Conservation (phyloP, 1,139 yeast genomes). For the Eremothecium coryli region DNA sequence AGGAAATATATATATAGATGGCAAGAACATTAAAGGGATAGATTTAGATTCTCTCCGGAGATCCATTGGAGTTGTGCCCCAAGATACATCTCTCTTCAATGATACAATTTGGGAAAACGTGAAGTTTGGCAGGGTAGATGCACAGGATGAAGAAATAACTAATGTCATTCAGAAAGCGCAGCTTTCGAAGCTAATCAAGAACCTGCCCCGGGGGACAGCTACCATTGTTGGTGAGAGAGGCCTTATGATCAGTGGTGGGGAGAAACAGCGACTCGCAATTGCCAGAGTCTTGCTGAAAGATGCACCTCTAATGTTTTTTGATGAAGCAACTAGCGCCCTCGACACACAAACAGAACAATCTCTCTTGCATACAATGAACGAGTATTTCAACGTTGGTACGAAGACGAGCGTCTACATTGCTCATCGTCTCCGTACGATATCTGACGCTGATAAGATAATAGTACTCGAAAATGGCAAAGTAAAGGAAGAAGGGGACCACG, state of each 20-base stretch:
- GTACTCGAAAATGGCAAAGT: slow-evolving; percentile 74
- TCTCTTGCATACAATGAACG: slow-evolving; percentile 60
- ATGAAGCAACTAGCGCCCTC: slow-evolving; percentile 93
- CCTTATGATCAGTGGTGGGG: slow-evolving; percentile 97
- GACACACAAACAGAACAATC: slow-evolving; percentile 95
- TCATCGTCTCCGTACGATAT: slow-evolving; percentile 85
- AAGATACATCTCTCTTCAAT: slow-evolving; percentile 92
- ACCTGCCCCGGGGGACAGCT: slow-evolving; percentile 72
- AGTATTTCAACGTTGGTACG: slow-evolving; percentile 45
- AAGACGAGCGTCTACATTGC: slow-evolving; percentile 87
- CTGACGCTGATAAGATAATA: slow-evolving; percentile 89
- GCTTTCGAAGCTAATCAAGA: slow-evolving; percentile 50
- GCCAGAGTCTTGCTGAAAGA: slow-evolving; percentile 76
- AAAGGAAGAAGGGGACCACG: slow-evolving; percentile 81
- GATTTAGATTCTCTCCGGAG: slow-evolving; percentile 66
- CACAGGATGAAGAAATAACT: slow-evolving; percentile 63
- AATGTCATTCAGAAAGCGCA: slow-evolving; percentile 62
- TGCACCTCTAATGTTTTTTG: slow-evolving; percentile 87
- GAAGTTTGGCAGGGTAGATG: slow-evolving; percentile 71
- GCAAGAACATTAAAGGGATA: slow-evolving; percentile 74
- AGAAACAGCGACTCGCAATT: slow-evolving; percentile 89
- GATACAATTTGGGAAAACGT: slow-evolving; percentile 83
- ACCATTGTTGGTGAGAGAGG: slow-evolving; percentile 98
- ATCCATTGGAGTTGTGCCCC: slow-evolving; percentile 89
- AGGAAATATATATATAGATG: slow-evolving; percentile 80